These are phyloP conservation scores for Aspergillus clavatus DNA, from an alignment of 2,329 filamentous ascomycete genomes.

Conservation along the genomic window DNA sequence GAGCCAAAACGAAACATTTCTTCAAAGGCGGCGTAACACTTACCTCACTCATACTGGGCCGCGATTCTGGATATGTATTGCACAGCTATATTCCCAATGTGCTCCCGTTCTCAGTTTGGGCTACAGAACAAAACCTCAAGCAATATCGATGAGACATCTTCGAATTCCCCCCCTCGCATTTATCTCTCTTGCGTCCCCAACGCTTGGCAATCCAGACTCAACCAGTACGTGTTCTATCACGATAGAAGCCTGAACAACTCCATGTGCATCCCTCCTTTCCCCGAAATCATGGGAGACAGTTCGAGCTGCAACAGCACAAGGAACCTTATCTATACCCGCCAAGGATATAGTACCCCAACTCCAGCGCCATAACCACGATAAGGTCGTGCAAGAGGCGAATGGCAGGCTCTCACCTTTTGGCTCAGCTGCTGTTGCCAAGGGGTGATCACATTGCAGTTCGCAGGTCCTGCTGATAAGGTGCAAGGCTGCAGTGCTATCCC, in stretches of 20 bases:
- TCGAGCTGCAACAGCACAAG: not conserved
- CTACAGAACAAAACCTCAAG: too few relatives aligned
- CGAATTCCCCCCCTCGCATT: not conserved
- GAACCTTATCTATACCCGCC: not conserved
- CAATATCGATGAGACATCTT: too few relatives aligned
- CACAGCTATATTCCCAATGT: not conserved
- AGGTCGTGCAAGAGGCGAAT: not conserved
- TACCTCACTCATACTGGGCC: slow-evolving; percentile 1
- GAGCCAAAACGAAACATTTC: not conserved
- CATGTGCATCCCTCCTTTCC: too few relatives aligned
- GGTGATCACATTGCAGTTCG: not conserved
- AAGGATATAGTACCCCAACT: not conserved
- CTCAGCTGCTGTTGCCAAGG: not conserved
- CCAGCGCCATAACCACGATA: not conserved
- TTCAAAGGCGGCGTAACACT: not conserved
- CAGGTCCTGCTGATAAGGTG: slow-evolving; percentile 1
- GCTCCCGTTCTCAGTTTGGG: not conserved
- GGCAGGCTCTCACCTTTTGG: not conserved
- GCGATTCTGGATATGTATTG: not conserved
- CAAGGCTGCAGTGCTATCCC: slow-evolving; percentile 1
- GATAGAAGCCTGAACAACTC: not conserved
- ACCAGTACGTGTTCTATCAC: not conserved
- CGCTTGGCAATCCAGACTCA: not conserved
- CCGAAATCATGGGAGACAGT: not conserved
- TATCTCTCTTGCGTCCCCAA: not conserved